These are phyloP conservation scores for Pholiota adiposa DNA, from an alignment of 1,284 basidiomycete genomes.

Conservation along the genomic window DNA sequence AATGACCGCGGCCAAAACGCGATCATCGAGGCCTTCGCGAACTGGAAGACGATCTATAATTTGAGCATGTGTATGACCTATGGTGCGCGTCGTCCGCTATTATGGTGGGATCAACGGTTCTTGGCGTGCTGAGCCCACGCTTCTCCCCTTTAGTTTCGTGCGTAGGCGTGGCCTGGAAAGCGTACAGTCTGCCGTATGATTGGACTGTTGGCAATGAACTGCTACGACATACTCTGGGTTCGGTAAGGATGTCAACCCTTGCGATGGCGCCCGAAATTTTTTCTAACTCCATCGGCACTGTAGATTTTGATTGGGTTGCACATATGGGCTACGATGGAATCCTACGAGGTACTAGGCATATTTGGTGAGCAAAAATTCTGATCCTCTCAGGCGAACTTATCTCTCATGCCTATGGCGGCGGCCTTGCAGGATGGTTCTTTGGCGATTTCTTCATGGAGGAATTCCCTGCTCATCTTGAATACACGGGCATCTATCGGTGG, in stretches of 20 bases:
- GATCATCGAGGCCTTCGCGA: constrained; percentile 88
- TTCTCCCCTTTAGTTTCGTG: constrained; percentile 65
- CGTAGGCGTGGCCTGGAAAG: constrained; percentile 84
- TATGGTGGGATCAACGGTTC: not conserved
- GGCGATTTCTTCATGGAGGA: constrained; percentile 98
- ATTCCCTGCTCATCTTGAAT: constrained; percentile 89
- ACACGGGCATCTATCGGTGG: constrained; percentile 94
- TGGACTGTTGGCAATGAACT: constrained; percentile 93
- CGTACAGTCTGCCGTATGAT: constrained; percentile 78
- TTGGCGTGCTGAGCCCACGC: constrained; percentile 14
- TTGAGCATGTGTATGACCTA: constrained; percentile 95
- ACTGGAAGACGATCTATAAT: constrained; percentile 96
- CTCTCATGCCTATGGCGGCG: constrained; percentile 3
- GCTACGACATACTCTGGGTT: constrained; percentile 85
- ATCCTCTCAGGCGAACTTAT: not conserved
- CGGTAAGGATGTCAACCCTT: constrained; percentile 11
- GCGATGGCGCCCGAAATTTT: not conserved
- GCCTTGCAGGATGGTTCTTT: constrained; percentile 86
- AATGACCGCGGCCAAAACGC: constrained; percentile 68
- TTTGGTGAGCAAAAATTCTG: constrained; percentile 63
- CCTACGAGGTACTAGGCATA: constrained; percentile 90
- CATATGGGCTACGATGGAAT: constrained; percentile 89
- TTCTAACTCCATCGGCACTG: constrained; percentile 1
- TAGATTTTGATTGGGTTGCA: constrained; percentile 89
- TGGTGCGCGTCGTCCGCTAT: constrained; percentile 50